Evolutionary conservation across 768 basidiomycete genomes (phyloP).

Genomic region (Trametes coccinea): DNA sequence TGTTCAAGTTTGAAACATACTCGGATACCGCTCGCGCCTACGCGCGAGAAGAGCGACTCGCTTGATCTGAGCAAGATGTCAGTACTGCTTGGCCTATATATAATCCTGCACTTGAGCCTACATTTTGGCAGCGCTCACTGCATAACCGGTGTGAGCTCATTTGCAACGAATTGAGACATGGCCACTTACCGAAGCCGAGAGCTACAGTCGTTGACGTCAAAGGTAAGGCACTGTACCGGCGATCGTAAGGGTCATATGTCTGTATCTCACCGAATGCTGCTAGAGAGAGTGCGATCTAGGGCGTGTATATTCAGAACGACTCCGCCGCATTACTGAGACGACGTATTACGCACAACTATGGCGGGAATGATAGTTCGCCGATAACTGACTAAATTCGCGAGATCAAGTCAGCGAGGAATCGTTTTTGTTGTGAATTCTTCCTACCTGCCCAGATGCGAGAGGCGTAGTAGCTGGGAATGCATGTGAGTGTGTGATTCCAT

Average conservation of each 20-base stretch:
- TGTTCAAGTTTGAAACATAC: neutral
- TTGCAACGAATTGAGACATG: neutral
- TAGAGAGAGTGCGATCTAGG: neutral
- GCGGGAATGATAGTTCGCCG: neutral
- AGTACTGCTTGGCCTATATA: neutral
- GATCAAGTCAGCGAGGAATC: too few species aligned
- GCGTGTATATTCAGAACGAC: neutral
- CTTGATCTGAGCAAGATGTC: neutral
- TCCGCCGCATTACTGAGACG: neutral
- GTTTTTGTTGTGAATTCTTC: neutral
- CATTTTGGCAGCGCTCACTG: conserved; percentile 6
- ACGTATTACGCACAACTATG: conserved; percentile 7
- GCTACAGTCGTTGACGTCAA: too few species aligned
- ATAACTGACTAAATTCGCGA: conserved; percentile 2
- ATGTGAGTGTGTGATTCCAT: neutral
- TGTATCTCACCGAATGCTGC: conserved; percentile 3
- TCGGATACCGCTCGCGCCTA: conserved; percentile 16
- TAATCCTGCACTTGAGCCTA: neutral
- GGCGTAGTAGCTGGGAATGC: conserved; percentile 22
- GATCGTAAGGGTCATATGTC: too few species aligned
- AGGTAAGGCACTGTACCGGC: too few species aligned
- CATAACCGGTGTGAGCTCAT: neutral
- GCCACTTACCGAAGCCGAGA: neutral
- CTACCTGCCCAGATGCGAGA: conserved; percentile 20
- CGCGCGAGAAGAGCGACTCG: conserved; percentile 16